phyloP scores from a whole-genome alignment of 1,139 yeast species.

The Debaryomycetaceae sp. region DNA sequence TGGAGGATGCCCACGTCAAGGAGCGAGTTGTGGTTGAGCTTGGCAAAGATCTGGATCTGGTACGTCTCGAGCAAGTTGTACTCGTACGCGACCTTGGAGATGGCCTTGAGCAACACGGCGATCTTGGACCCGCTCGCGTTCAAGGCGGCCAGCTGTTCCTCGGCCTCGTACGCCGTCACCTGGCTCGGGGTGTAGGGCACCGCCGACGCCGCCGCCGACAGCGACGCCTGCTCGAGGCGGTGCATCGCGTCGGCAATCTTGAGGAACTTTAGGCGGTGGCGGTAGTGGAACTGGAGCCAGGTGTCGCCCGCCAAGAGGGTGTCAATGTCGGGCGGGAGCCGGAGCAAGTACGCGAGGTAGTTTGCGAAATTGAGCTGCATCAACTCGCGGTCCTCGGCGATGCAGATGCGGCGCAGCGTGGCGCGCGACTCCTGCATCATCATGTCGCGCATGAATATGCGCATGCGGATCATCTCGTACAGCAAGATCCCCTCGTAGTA shows the following conservation, averaged over 20 bases:
- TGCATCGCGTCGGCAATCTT: conserved; percentile 18
- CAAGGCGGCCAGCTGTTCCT: neutral
- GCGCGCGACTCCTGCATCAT: conserved; percentile 8
- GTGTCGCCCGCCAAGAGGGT: conserved; percentile 2
- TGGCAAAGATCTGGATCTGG: conserved; percentile 26
- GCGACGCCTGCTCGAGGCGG: conserved; percentile 17
- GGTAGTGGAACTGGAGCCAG: conserved; percentile 19
- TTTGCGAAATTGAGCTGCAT: conserved; percentile 29
- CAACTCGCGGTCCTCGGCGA: conserved; percentile 23
- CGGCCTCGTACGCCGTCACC: neutral
- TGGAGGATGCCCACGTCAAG: conserved; percentile 16
- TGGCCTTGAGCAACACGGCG: conserved; percentile 17
- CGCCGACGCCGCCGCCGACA: neutral
- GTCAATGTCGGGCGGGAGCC: conserved; percentile 15
- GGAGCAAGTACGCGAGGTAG: conserved; percentile 26
- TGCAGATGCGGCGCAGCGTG: conserved; percentile 1
- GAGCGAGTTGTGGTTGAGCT: conserved; percentile 23
- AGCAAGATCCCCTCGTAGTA: conserved; percentile 24
- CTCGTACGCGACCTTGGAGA: conserved; percentile 31
- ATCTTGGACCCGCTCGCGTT: neutral
- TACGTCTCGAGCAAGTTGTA: conserved; percentile 32
- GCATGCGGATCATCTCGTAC: conserved; percentile 18
- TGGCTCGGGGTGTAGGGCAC: neutral
- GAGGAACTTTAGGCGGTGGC: conserved; percentile 17
- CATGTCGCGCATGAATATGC: conserved; percentile 19